Conservation (phyloP, 202 grass and related monocot species). For the Bolboschoenoplectus hybrid region DNA sequence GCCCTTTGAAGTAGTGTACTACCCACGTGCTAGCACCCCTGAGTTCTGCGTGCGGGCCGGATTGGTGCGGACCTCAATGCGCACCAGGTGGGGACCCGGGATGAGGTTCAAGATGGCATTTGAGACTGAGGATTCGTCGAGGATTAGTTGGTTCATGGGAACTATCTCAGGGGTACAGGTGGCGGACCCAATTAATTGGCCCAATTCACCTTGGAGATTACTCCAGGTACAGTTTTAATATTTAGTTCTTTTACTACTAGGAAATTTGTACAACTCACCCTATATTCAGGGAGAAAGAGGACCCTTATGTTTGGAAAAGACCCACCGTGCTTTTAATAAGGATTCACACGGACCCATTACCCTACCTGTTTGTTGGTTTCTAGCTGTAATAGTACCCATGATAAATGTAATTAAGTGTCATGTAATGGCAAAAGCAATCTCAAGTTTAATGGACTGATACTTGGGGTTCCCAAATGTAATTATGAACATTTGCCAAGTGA, state of each 20-base stretch:
- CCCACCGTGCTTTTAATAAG: neutral
- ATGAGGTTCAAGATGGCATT: slow-evolving; percentile 99
- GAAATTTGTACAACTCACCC: neutral
- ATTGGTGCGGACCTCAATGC: slow-evolving; percentile 67
- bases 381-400: neutral
- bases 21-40: slow-evolving; percentile 85
- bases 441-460: neutral
- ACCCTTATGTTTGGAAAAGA: neutral
- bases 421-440: neutral
- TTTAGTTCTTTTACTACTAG: neutral
- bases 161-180: slow-evolving; percentile 79
- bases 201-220: slow-evolving; percentile 95
- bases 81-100: slow-evolving; percentile 76
- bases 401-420: neutral
- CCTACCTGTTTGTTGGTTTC: slow-evolving; percentile 12
- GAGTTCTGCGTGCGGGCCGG: slow-evolving; percentile 87
- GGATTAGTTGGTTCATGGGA: slow-evolving; percentile 99
- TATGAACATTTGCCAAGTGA: neutral
- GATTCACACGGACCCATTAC: neutral
- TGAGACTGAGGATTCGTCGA: slow-evolving; percentile 98
- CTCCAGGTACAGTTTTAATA: slow-evolving; percentile 64
- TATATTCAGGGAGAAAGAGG: neutral
- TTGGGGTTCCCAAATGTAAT: neutral
- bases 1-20: slow-evolving; percentile 87
- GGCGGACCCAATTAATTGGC: slow-evolving; percentile 77